phyloP scores from a whole-genome alignment of 2,329 filamentous ascomycete species.

The Fusarium camptoceras region DNA sequence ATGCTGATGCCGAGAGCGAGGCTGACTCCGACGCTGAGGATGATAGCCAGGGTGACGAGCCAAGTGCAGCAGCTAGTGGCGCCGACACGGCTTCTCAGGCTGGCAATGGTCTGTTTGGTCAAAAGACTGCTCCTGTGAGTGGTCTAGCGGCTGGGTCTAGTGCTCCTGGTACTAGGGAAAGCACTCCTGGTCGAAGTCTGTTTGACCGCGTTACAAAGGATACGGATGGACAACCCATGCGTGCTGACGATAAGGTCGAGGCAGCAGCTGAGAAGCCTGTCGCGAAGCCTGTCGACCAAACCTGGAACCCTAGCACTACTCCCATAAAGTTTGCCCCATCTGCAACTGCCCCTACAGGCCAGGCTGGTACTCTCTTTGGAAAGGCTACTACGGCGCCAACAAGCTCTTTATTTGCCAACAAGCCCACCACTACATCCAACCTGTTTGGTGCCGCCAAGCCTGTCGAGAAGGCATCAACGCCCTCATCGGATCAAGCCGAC shows the following conservation, averaged over 20 bases:
- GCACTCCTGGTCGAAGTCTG: conserved; percentile 61
- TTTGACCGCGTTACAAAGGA: conserved; percentile 68
- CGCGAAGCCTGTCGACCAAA: conserved; percentile 52
- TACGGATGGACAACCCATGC: conserved; percentile 62
- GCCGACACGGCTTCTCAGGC: conserved; percentile 55
- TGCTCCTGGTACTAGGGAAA: conserved; percentile 58
- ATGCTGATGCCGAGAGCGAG: conserved; percentile 61
- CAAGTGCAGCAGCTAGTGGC: conserved; percentile 57
- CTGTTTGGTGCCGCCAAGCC: conserved; percentile 53
- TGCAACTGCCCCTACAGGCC: conserved; percentile 46
- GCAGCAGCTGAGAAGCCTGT: conserved; percentile 44
- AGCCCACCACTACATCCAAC: conserved; percentile 51
- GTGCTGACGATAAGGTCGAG: conserved; percentile 50
- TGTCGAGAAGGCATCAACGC: conserved; percentile 45
- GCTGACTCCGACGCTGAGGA: conserved; percentile 58
- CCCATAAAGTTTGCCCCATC: conserved; percentile 66
- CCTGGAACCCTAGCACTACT: conserved; percentile 59
- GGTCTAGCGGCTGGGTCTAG: conserved; percentile 49
- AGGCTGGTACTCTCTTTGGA: conserved; percentile 51
- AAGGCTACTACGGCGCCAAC: conserved; percentile 45
- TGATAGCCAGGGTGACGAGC: conserved; percentile 57
- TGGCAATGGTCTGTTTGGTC: conserved; percentile 44
- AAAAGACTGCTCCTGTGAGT: conserved; percentile 48
- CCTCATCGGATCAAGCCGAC: conserved; percentile 44
- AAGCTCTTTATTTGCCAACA: conserved; percentile 53